Evolutionary conservation across 2,329 filamentous ascomycete genomes (phyloP), one percentile per base, ranked within the genome.

Genomic region (Parascedosporium putredinis): DNA sequence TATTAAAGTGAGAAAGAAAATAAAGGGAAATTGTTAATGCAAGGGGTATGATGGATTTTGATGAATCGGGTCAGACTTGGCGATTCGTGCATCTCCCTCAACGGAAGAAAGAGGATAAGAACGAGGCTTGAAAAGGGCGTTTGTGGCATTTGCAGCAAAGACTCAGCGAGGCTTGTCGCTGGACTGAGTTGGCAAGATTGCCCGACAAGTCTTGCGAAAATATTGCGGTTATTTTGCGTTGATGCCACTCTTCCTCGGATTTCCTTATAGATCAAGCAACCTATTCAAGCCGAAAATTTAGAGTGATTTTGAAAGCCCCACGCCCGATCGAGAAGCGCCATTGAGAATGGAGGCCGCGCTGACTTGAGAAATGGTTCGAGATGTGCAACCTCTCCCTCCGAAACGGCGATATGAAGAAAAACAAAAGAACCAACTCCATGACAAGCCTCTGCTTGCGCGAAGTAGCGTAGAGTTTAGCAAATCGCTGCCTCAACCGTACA

Each of bases 401-500:
- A n/a, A n/a, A n/a, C n/a, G n/a, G n/a, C n/a, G n/a, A n/a, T n/a
- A n/a, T n/a, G n/a, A n/a, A 4, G 33, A 36, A 36, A 36, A 36
- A 36, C n/a, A 36, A 36, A 42, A 23, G 38, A 42, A 42, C 20
- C 38, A 16, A 42, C 20, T 20, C 16, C 38, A 20, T 20, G 16
- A 40, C 36, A 42, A 20, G 18, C 20, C 33, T 20, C 16, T 22
- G 38, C 38, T 20, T 42, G 5, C 16, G 38, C 14, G 38, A 42
- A 42, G 38, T 42, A 20, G 23, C 23, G 38, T n/a, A 20, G 46
- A 48, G 27, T 22, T 38, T 38, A 48, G 38, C 46, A 48, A 18
- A 27, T 29, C 40, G 36, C 22, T 34, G 46, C 29, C 9, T 34
- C 22, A 29, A 16, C 25, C 18, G 29, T 38, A 40, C 29, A 40